A percentile compares a stretch with the other conserved stretches of the same genome.
Conservation (phyloP, 2,329 filamentous ascomycete genomes). For the Stachybotrys echinatus region DNA sequence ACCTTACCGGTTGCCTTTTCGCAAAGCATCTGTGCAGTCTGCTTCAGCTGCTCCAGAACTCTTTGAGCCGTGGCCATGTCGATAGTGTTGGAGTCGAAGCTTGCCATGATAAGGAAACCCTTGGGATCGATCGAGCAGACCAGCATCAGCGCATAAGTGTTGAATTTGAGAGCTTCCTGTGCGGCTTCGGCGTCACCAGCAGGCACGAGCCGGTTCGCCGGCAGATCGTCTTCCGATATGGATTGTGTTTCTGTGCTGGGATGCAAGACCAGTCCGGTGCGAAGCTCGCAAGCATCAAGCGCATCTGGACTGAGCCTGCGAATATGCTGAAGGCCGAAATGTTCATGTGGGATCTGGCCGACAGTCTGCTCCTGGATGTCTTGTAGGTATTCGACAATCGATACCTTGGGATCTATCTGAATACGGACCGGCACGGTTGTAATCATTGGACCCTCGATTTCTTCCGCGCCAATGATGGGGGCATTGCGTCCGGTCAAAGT, state of each 20-base stretch:
- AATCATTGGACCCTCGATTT: constrained; percentile 57
- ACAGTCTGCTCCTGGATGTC: constrained; percentile 51
- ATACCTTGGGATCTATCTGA: constrained; percentile 32
- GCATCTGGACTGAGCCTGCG: constrained; percentile 50
- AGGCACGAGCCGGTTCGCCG: constrained; percentile 48
- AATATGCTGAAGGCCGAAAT: constrained; percentile 56
- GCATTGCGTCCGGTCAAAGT: constrained; percentile 53
- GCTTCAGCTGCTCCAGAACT: constrained; percentile 46
- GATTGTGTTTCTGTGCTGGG: constrained; percentile 29
- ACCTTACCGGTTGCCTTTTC: constrained; percentile 25
- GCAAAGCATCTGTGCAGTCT: constrained; percentile 45
- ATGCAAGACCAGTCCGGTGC: constrained; percentile 50
- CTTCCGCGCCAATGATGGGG: constrained; percentile 39
- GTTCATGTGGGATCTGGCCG: constrained; percentile 57
- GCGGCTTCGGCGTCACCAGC: constrained; percentile 51
- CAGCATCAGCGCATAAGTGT: constrained; percentile 58
- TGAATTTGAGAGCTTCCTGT: constrained; percentile 54
- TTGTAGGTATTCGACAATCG: constrained; percentile 47
- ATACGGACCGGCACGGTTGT: constrained; percentile 54
- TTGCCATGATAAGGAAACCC: constrained; percentile 55
- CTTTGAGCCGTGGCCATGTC: constrained; percentile 44
- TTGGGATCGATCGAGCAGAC: constrained; percentile 55
- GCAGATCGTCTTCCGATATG: constrained; percentile 22
- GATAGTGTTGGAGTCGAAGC: constrained; percentile 59
- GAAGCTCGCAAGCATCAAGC: constrained; percentile 49